Conservation (phyloP, 352 stramenopile genomes). For the Phytophthora podocarpi region DNA sequence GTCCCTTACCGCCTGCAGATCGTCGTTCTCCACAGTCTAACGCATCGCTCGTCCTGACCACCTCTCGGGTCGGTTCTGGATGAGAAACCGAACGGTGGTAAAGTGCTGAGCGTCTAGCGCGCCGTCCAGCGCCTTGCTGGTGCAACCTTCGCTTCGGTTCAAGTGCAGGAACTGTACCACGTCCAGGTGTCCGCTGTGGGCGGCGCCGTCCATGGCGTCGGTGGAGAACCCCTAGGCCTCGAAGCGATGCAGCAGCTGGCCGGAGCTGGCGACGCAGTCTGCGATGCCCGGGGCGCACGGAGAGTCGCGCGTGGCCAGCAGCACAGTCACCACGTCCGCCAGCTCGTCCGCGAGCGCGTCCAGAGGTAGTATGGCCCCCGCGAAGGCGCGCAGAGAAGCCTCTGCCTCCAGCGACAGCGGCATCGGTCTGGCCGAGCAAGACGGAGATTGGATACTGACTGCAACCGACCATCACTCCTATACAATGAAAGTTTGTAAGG, state of each 20-base stretch:
- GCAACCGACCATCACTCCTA: slow-evolving; percentile 13
- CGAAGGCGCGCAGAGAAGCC: slow-evolving; percentile 20
- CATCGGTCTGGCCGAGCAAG: slow-evolving; percentile 9
- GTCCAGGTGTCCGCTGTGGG: slow-evolving; percentile 37
- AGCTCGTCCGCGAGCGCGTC: slow-evolving; percentile 44
- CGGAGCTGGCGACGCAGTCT: slow-evolving; percentile 40
- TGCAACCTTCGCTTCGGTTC: slow-evolving; percentile 55
- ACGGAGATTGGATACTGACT: slow-evolving; percentile 10
- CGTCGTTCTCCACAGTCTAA: slow-evolving; percentile 47
- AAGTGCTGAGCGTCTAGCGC: slow-evolving; percentile 42
- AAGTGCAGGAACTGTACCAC: slow-evolving; percentile 59
- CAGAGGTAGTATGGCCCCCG: slow-evolving; percentile 36
- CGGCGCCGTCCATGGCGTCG: slow-evolving; percentile 51
- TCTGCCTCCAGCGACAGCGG: not conserved
- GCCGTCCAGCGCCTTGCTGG: slow-evolving; percentile 31
- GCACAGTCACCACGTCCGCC: slow-evolving; percentile 39
- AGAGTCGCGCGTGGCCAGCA: slow-evolving; percentile 41
- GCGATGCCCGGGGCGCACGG: slow-evolving; percentile 32
- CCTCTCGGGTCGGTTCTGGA: slow-evolving; percentile 46
- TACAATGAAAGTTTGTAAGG: too few species aligned
- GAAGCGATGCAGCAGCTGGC: slow-evolving; percentile 45
- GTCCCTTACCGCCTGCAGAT: slow-evolving; percentile 34
- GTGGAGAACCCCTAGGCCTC: slow-evolving; percentile 36
- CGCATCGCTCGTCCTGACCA: slow-evolving; percentile 42
- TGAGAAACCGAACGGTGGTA: slow-evolving; percentile 50